Conservation (phyloP, 2,329 filamentous ascomycete genomes). For the Akanthomyces uredinophilus region DNA sequence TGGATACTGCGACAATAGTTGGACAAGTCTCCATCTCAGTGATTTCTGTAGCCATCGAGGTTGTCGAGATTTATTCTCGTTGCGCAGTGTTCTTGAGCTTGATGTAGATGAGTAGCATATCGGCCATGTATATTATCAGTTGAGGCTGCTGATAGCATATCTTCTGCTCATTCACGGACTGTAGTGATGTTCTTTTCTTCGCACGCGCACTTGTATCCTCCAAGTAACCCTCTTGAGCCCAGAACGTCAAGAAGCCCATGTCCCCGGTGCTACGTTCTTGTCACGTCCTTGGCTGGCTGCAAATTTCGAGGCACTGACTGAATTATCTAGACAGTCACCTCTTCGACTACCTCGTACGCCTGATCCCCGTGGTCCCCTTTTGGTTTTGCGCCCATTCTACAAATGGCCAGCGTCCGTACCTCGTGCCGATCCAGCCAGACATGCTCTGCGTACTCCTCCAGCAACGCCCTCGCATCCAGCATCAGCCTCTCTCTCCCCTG, state of each 20-base stretch:
- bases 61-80: too few relatives aligned
- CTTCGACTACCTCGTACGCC: constrained; percentile 49
- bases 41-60: too few relatives aligned
- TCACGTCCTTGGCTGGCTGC: not conserved
- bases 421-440: constrained; percentile 65
- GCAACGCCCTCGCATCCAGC: constrained; percentile 50
- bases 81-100: too few relatives aligned
- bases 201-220: too few relatives aligned
- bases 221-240: not conserved
- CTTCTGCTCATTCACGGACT: too few relatives aligned
- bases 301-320: too few relatives aligned
- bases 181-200: too few relatives aligned
- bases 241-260: not conserved
- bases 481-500: constrained; percentile 37
- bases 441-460: constrained; percentile 58
- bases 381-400: constrained; percentile 80
- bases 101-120: too few relatives aligned
- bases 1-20: too few relatives aligned
- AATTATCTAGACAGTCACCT: constrained; percentile 34
- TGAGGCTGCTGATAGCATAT: too few relatives aligned
- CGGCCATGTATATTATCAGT: too few relatives aligned
- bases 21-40: too few relatives aligned
- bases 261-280: not conserved
- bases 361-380: constrained; percentile 47
- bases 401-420: constrained; percentile 71